Evolutionary conservation across 345 rosid genomes (phyloP), one percentile per base, ranked within the genome.

Genomic region (Brassica cretica): DNA sequence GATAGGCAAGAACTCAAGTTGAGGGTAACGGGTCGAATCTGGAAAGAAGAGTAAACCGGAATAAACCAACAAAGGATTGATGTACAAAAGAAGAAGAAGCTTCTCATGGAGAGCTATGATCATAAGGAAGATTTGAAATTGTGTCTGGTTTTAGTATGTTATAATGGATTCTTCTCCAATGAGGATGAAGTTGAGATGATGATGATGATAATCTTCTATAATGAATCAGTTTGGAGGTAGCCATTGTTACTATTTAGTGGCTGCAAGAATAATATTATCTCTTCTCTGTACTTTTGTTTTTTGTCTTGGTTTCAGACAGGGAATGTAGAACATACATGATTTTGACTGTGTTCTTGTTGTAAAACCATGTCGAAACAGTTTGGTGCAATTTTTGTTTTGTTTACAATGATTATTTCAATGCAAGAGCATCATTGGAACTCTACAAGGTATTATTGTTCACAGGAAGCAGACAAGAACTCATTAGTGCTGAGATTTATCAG

Each of bases 1-100:
- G 96, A 90, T 75, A 88, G 93, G 86, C 88, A 86, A 70, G 98
- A 94, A 79, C 92, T 94, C 77, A 94, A 94, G 84, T 76, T 94
- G 81, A 88, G 93, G 78, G 86, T 94, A 25, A 89, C 98, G 0
- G 98, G 98, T 58, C 89, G 93, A 12, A 90, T 94, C 81, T 91
- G 98, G 96, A 93, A 90, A 82, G 98, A 91, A 79, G 91, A 90
- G 84, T 87, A 83, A 85, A 55, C 2, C 3, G n/a, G n/a, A n/a
- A n/a, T n/a, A n/a, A n/a, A 46, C 1, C n/a, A 46, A 12, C n/a
- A 14, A 12, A 8, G 41, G 46, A 60, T 6, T 61, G 78, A 68
- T 80, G 83, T 80, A 80, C 76, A 80, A 75, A 80, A 70, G 62
- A 80, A 70, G 62, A 53, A 68, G 66, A 72, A 72, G 68, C 73